Base-by-base conservation (phyloP, 2,329 filamentous ascomycete species). In the Penicillium sp. region DNA sequence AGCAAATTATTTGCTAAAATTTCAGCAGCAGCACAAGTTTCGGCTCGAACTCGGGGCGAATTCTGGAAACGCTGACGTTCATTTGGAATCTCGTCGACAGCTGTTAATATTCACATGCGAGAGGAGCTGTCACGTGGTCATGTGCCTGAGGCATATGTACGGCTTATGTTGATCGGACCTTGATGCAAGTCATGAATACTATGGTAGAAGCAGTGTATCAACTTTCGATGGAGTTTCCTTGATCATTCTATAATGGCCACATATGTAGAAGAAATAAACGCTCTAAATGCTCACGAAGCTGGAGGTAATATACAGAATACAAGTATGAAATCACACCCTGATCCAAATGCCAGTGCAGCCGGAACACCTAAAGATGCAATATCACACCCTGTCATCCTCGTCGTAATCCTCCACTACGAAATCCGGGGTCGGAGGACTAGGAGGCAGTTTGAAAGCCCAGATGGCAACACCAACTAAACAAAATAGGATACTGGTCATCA, bases 401-500 rank as follows among this genome's bases (percentile, higher is more conserved):
- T 60, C 59, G 51, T 61, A 61, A n/a, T 61, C 61, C 4, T 55
- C 62, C 14, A 61, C 55, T 27, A 64, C 54, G 44, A 65, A 60
- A 7, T 64, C 61, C 14, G 59, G 54, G 2, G 35, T 29, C 6
- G 30, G 49, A 2, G 55, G 41, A 18, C 49, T 41, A 8, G 59
- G 50, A 5, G 67, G 67, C 11, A 70, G 30, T n/a, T 55, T 55
- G 26, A 70, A 68, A 27, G 51, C 51, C 61, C 62, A 71, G 14
- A 72, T 64, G 1, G 68, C 59, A 1, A 63, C 51, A 0, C 64
- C 69, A 2, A 72, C 69, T 48, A 67, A 51, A 23, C 59, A 62
- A 58, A 75, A 74, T 18, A 73, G 55, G 1, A 63, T 53, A 26
- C 70, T 67, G 2, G 71, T 73, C 54, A 74, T 70, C 62, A 76